Conservation (phyloP, 2,329 filamentous ascomycete genomes). For the Penicillium capsulatum region DNA sequence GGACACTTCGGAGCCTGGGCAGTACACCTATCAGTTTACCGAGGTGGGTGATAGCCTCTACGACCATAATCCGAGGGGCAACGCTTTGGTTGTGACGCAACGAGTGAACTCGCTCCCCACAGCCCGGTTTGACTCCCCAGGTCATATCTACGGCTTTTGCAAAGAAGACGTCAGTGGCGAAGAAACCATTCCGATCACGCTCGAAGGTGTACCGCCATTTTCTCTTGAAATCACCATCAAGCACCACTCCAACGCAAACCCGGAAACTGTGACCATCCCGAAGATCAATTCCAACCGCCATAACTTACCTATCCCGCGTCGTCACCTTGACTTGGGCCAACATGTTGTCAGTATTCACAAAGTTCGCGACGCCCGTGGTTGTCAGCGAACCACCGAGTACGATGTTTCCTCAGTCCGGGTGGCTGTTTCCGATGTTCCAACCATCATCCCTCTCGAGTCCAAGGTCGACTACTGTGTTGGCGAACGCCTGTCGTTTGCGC, state of each 20-base stretch:
- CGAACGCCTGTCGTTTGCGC: constrained; percentile 85
- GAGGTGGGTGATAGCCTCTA: constrained; percentile 84
- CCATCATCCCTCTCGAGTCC: constrained; percentile 81
- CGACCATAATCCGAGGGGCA: constrained; percentile 64
- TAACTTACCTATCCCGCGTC: constrained; percentile 77
- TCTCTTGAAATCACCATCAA: constrained; percentile 88
- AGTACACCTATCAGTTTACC: constrained; percentile 81
- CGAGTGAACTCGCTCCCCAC: constrained; percentile 78
- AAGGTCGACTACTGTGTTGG: constrained; percentile 90
- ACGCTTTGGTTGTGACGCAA: constrained; percentile 69
- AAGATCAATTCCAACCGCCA: constrained; percentile 72
- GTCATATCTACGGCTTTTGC: constrained; percentile 94
- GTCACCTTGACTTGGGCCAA: constrained; percentile 79
- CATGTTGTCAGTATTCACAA: constrained; percentile 86
- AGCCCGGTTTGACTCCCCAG: constrained; percentile 76
- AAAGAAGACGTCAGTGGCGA: constrained; percentile 76
- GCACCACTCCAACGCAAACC: constrained; percentile 74
- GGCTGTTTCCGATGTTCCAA: constrained; percentile 86
- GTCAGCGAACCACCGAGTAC: constrained; percentile 70
- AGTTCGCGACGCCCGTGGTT: constrained; percentile 81
- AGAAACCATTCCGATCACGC: constrained; percentile 79
- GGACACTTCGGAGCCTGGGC: constrained; percentile 77
- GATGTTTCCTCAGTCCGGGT: constrained; percentile 77
- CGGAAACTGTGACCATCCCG: constrained; percentile 76
- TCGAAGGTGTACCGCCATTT: constrained; percentile 83